Evolutionary conservation across 495 filamentous ascomycete genomes (phyloP), one percentile per base, ranked within the genome.

Genomic region (Parmelia sp.): DNA sequence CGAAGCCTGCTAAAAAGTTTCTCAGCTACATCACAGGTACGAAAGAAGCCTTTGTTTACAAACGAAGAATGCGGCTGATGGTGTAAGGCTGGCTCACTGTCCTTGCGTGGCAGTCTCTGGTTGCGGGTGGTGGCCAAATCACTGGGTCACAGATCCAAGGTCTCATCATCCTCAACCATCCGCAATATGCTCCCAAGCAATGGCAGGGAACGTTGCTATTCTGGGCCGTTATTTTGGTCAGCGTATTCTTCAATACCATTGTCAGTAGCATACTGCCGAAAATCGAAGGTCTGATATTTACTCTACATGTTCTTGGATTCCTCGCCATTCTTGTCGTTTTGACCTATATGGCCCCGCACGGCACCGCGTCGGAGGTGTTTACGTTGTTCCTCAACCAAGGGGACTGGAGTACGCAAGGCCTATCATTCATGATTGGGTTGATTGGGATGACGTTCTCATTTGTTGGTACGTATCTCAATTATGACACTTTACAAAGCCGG

Each of bases 311-410:
- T 4, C 63, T 78, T 3, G 81, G 78, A 0, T 82, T 81, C 65
- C 78, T 84, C 45, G 81, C 72, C 10, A 76, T 84, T 27, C 61
- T 84, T 0, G 75, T 83, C 19, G 77, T 80, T 1, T 64, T 84
- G n/a, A 74, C 75, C 17, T 75, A 75, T 37, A 71, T 81, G 62
- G 74, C 78, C 1, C 75, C 82, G 10, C 76, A 60, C 39, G 39
- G 9, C 12, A 15, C 58, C 15, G 66, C 76, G 0, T 59, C 68
- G 2, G 72, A 72, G 36, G 80, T 83, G 0, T 83, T 84, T 60
- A 75, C 74, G 0, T 63, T 72, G 4, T 83, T 84, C 51, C 25
- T 73, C 1, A 83, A 84, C 51, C 51, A 71, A 0, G 81, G 81
- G 3, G 74, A 61, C 0, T 84, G 79, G 76, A 65, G 75, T 0